Evolutionary conservation across 1,284 basidiomycete genomes (phyloP), one percentile per base, ranked within the genome.

Genomic region (Violaceomyces palustris): DNA sequence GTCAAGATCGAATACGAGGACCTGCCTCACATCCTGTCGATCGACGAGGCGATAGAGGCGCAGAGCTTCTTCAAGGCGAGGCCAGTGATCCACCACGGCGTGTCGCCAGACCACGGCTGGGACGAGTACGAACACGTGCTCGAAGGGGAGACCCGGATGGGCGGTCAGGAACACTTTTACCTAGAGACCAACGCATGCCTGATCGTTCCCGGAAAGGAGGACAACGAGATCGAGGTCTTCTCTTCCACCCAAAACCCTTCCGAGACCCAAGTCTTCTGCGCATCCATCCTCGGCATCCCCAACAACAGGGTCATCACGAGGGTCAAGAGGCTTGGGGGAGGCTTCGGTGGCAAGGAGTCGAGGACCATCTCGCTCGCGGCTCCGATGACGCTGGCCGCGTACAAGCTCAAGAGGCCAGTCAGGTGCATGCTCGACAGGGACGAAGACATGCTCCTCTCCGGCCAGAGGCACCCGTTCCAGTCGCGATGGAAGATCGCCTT

Each of bases 381-480:
- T 60, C 38, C 56, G 39, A n/a, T 73, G 48, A 29, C 61, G 42
- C 11, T 75, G 10, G 72, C 71, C 1, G 74, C 74, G 6, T 56
- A 64, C 34, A 73, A 74, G 43, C 38, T 54, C 7, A 61, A 66
- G 8, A 54, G 69, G 25, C 72, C 74, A 0, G 67, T 75, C 3
- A 62, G 74, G 15, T 65, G 65, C 39, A 69, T 69, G 65, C 59
- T 75, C 29, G 74, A 75, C 31, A 64, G 74, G 10, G 67, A 74
- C 51, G 73, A 69, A 36, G 74, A 75, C 44, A 75, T 75, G 60
- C 57, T 64, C 28, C 67, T 61, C 11, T 64, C 62, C 3, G 74
- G 74, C 24, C 74, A 75, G 42, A 62, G 74, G 3, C 74, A 75
- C 48, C 71, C 74, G 6, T 75, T 74, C 59, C 42, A 63, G 30